A percentile compares a stretch with the other conserved stretches of the same genome.
These are phyloP conservation scores for Saccharomycopsis capsularis DNA, from an alignment of 805 yeast genomes.

Conservation along the genomic window DNA sequence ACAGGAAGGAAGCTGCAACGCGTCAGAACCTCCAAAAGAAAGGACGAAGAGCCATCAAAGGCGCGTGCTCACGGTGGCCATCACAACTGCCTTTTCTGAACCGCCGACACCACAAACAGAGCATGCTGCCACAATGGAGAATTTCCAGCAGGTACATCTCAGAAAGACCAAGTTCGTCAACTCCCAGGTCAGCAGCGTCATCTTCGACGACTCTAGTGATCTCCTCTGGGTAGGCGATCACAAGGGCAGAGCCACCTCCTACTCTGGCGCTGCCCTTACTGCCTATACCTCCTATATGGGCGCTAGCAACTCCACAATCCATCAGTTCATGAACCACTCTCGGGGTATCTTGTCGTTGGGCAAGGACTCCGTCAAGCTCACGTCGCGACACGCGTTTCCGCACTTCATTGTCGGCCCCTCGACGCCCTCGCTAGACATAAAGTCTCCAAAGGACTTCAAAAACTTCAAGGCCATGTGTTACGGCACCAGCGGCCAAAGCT, in stretches of 20 bases:
- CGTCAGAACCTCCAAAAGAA: too few relatives aligned
- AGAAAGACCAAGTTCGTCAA: conserved; percentile 5
- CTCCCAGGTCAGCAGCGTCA: conserved; percentile 10
- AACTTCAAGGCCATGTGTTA: conserved; percentile 27
- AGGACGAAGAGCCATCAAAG: too few relatives aligned
- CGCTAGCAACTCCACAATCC: conserved; percentile 35
- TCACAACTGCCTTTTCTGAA: too few relatives aligned
- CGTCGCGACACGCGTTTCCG: conserved; percentile 51
- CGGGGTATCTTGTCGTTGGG: conserved; percentile 56
- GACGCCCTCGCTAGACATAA: conserved; percentile 25
- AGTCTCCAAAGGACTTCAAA: conserved; percentile 25
- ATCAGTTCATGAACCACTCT: conserved; percentile 43
- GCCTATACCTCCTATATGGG: conserved; percentile 60
- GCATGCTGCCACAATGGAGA: conserved; percentile 11
- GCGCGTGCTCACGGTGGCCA: too few relatives aligned
- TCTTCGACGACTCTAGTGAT: conserved; percentile 68
- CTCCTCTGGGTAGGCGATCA: conserved; percentile 81
- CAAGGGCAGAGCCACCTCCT: conserved; percentile 42
- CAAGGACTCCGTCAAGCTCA: conserved; percentile 42
- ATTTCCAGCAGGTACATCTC: conserved; percentile 12
- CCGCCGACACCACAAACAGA: too few relatives aligned
- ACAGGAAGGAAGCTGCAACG: too few relatives aligned
- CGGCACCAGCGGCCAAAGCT: conserved; percentile 2
- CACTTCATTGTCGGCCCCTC: conserved; percentile 24
- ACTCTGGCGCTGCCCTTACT: conserved; percentile 22